These are phyloP conservation scores for Polychytrium aggregatum DNA, from an alignment of 192 early-diverging fungal genomes.

Conservation along the genomic window DNA sequence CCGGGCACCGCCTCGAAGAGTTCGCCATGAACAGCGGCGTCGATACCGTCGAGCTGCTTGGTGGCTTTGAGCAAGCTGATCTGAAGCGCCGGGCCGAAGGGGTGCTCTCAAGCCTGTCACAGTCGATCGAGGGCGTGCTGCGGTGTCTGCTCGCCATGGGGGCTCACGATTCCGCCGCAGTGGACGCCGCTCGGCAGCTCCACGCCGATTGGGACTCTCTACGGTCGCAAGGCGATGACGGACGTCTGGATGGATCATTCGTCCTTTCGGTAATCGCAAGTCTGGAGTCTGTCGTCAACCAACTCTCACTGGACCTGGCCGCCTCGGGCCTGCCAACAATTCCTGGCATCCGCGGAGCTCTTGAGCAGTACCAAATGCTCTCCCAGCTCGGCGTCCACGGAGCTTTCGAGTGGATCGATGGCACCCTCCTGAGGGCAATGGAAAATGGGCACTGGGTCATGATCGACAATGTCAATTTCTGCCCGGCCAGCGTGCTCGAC, in stretches of 20 bases:
- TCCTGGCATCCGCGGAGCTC: background rate
- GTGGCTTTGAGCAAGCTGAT: constrained; percentile 97
- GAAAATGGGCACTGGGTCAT: constrained; percentile 87
- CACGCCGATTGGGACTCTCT: no score
- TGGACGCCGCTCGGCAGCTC: no score
- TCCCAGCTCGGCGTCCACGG: constrained; percentile 31
- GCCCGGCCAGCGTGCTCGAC: constrained; percentile 89
- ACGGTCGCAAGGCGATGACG: no score
- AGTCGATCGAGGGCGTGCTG: background rate
- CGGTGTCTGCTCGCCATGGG: background rate
- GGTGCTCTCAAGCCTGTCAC: background rate
- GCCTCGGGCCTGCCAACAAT: constrained; percentile 2
- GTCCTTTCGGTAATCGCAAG: no score
- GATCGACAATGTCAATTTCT: constrained; percentile 93
- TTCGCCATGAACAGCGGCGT: constrained; percentile 92
- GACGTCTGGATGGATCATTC: no score
- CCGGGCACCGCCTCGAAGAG: constrained; percentile 77
- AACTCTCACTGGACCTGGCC: background rate
- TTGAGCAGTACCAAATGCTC: constrained; percentile 4
- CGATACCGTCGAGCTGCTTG: constrained; percentile 89
- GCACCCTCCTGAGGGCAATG: constrained; percentile 78
- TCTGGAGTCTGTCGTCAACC: background rate
- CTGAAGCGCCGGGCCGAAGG: constrained; percentile 53
- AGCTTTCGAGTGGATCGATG: constrained; percentile 96
- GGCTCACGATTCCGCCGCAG: no score